A percentile compares a stretch with the other conserved stretches of the same genome.
phyloP scores from a whole-genome alignment of 257 asterid species.

The Solanum verrucosum region DNA sequence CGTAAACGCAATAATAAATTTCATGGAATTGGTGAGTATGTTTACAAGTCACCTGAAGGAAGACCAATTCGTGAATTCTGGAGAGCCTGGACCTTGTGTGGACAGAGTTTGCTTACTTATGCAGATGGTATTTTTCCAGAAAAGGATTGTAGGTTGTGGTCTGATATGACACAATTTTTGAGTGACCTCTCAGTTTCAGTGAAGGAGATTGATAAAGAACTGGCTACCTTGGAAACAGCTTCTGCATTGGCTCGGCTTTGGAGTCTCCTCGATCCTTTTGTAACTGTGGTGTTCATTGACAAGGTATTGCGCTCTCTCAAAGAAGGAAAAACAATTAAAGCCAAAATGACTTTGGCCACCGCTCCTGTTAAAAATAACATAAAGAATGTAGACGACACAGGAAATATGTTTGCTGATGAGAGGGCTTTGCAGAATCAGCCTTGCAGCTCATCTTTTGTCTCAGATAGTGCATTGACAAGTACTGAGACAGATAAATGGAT shows the following conservation, averaged over 20 bases:
- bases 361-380: slow-evolving; percentile 26
- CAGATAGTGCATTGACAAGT: slow-evolving; percentile 1
- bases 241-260: slow-evolving; percentile 66
- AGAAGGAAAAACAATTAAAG: slow-evolving; percentile 64
- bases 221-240: slow-evolving; percentile 36
- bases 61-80: slow-evolving; percentile 93
- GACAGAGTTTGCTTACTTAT: slow-evolving; percentile 55
- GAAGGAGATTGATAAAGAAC: slow-evolving; percentile 54
- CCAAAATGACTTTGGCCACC: slow-evolving; percentile 46
- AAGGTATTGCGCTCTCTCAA: slow-evolving; percentile 68
- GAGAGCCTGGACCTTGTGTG: slow-evolving; percentile 86
- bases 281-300: slow-evolving; percentile 76
- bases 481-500: not conserved
- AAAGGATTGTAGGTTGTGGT: slow-evolving; percentile 52
- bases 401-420: slow-evolving; percentile 1
- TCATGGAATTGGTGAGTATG: slow-evolving; percentile 82
- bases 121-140: slow-evolving; percentile 27
- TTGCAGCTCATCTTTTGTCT: slow-evolving; percentile 3
- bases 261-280: slow-evolving; percentile 95
- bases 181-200: slow-evolving; percentile 53
- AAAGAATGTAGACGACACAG: not conserved
- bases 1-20: slow-evolving; percentile 75
- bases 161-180: slow-evolving; percentile 60
- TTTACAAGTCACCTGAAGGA: slow-evolving; percentile 83
- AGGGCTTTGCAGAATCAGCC: not conserved